A percentile compares a stretch with the other conserved stretches of the same genome.
Conservation (phyloP, 768 basidiomycete genomes). For the Termitomyces eurrhizus region DNA sequence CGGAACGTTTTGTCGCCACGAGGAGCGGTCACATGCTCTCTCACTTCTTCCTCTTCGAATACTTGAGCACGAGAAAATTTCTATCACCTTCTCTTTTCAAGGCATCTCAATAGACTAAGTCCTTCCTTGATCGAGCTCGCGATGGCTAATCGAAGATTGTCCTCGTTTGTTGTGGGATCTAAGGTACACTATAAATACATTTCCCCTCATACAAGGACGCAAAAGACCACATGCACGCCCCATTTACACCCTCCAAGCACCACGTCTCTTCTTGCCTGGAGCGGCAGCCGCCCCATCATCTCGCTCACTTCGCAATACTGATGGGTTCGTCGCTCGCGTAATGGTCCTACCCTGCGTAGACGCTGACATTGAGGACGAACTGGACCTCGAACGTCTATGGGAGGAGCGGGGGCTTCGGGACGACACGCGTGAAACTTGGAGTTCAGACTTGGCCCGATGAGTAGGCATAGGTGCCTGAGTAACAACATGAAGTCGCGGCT, state of each 20-base stretch:
- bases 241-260: background rate
- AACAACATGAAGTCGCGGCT: background rate
- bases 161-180: background rate
- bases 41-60: too few relatives aligned
- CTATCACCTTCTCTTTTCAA: too few relatives aligned
- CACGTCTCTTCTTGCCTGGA: background rate
- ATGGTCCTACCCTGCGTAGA: background rate
- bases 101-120: background rate
- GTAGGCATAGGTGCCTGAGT: background rate
- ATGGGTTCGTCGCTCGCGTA: background rate
- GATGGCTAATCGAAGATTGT: background rate
- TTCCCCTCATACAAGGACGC: too few relatives aligned
- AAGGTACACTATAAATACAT: background rate
- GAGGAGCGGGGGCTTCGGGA: background rate
- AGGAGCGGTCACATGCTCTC: too few relatives aligned
- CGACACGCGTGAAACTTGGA: background rate
- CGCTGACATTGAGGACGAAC: background rate
- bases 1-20: too few relatives aligned
- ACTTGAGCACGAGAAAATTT: too few relatives aligned
- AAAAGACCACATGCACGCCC: background rate
- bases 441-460: background rate
- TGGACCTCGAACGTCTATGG: background rate
- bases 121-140: background rate
- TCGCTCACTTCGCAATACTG: background rate
- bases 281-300: background rate